Conservation (phyloP, 441 rosid species). For the Mallotus japonicus region DNA sequence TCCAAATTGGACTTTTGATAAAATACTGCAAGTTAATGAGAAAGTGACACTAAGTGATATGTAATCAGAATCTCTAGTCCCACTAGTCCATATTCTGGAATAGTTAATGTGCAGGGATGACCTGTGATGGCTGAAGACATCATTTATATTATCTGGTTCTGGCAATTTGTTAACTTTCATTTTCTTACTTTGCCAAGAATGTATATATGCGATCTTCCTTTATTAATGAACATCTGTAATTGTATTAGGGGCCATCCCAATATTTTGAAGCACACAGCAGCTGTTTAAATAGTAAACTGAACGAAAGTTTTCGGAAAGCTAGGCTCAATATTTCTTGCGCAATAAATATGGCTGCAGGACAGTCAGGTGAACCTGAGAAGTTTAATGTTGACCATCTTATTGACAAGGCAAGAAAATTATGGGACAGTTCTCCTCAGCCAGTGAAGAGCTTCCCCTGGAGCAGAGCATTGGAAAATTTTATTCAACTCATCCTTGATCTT, state of each 20-base stretch:
- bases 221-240: background rate
- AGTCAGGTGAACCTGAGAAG: slow-evolving; percentile 61
- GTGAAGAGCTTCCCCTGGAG: slow-evolving; percentile 84
- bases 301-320: slow-evolving; percentile 26
- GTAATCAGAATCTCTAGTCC: background rate
- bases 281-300: slow-evolving; percentile 25
- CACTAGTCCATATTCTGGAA: background rate
- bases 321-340: slow-evolving; percentile 45
- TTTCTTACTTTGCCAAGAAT: background rate
- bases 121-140: background rate
- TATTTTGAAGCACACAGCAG: slow-evolving; percentile 23
- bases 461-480: slow-evolving; percentile 59
- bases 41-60: background rate
- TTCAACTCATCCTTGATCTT: slow-evolving; percentile 72
- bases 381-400: slow-evolving; percentile 42
- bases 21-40: background rate
- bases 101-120: background rate
- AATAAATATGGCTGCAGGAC: slow-evolving; percentile 60
- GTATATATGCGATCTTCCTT: background rate
- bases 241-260: slow-evolving; percentile 35
- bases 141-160: background rate
- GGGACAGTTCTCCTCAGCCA: slow-evolving; percentile 66
- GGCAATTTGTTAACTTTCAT: background rate
- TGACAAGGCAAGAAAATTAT: slow-evolving; percentile 49
- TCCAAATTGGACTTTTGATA: background rate